Evolutionary conservation across 352 stramenopile species (phyloP).

Genomic region (Globisporangium carolinianum): DNA sequence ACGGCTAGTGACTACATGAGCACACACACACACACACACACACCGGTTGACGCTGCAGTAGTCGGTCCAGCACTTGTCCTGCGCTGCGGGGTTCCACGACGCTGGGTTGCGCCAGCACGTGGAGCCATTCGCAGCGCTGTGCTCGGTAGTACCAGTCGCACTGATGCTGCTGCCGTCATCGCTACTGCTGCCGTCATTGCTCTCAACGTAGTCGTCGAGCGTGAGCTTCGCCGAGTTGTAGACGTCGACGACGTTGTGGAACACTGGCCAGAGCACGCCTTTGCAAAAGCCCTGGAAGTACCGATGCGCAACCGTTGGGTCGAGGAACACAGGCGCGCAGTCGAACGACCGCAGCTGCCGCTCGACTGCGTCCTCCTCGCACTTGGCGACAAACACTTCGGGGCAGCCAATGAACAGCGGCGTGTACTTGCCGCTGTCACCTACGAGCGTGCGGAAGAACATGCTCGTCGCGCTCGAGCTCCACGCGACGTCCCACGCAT

Average conservation of each 20-base stretch:
- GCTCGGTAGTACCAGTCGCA: too few species aligned
- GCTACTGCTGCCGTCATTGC: too few species aligned
- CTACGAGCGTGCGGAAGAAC: slow-evolving; percentile 71
- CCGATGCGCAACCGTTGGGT: slow-evolving; percentile 72
- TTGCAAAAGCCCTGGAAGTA: slow-evolving; percentile 96
- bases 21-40: not conserved
- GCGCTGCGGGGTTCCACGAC: slow-evolving; percentile 74
- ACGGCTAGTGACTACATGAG: too few species aligned
- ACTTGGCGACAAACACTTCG: slow-evolving; percentile 57
- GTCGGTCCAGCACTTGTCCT: slow-evolving; percentile 71
- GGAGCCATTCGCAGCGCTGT: slow-evolving; percentile 3
- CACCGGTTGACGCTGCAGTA: slow-evolving; percentile 73
- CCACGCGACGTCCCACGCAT: slow-evolving; percentile 58
- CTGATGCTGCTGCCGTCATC: too few species aligned
- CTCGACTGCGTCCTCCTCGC: slow-evolving; percentile 58
- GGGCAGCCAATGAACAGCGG: slow-evolving; percentile 70
- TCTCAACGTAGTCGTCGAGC: slow-evolving; percentile 30
- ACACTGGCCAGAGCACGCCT: slow-evolving; percentile 95
- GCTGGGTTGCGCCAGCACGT: slow-evolving; percentile 48
- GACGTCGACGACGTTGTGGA: slow-evolving; percentile 96
- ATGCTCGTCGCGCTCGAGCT: slow-evolving; percentile 66
- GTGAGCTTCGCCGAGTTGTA: slow-evolving; percentile 84
- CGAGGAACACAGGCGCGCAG: slow-evolving; percentile 95
- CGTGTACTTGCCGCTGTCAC: slow-evolving; percentile 37
- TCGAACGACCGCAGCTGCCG: slow-evolving; percentile 83